These are phyloP conservation scores for Brettanomyces nanus DNA, from an alignment of 805 yeast species.

Conservation along the genomic window DNA sequence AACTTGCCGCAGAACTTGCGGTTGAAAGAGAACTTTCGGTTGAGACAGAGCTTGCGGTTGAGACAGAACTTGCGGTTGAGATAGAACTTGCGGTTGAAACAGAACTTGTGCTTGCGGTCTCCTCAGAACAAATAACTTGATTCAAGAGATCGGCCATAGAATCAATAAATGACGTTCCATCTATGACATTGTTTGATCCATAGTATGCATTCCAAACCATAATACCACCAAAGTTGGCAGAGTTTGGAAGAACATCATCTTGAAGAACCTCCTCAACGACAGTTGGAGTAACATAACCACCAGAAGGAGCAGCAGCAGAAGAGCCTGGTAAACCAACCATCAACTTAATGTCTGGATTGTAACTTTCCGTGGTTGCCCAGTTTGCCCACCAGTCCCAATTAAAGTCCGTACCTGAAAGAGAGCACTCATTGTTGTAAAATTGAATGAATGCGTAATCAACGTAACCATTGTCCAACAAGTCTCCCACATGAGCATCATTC, in stretches of 20 bases:
- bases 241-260: conserved; percentile 12
- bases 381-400: conserved; percentile 64
- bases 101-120: neutral
- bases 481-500: conserved; percentile 58
- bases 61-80: neutral
- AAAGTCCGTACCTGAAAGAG: conserved; percentile 40
- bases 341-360: conserved; percentile 61
- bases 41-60: neutral
- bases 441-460: conserved; percentile 81
- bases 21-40: neutral
- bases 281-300: conserved; percentile 40
- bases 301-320: conserved; percentile 44
- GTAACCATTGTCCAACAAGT: conserved; percentile 38
- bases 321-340: conserved; percentile 68
- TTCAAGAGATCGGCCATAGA: neutral
- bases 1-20: neutral
- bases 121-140: neutral
- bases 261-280: conserved; percentile 26
- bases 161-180: neutral
- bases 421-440: conserved; percentile 82
- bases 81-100: neutral
- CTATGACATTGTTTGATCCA: neutral
- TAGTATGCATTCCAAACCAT: conserved; percentile 74
- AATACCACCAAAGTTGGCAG: conserved; percentile 56
- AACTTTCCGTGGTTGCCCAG: conserved; percentile 49